Evolutionary conservation across 129 eudicot species (phyloP).

Genomic region (Silybum marianum): DNA sequence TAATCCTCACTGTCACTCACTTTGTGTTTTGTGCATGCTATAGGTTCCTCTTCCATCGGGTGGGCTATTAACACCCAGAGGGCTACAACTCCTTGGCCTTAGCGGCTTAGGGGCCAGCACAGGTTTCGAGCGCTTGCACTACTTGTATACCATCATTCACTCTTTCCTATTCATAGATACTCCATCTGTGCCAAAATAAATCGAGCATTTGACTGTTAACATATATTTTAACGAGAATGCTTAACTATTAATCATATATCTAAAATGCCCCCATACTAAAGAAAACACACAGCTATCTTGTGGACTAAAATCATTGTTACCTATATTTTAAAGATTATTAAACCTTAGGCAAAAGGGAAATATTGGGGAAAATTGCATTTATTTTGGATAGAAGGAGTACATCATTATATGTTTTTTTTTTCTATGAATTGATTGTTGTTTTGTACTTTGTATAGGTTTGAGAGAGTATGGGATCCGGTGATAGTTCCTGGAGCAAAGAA

Average conservation of each 20-base stretch:
- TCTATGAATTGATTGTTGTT: slow-evolving; percentile 9
- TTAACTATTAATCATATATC: not conserved
- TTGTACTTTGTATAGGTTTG: slow-evolving; percentile 55
- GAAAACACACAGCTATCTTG: not conserved
- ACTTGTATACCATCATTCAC: slow-evolving; percentile 53
- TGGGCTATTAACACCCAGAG: slow-evolving; percentile 87
- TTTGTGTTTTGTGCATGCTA: slow-evolving; percentile 10
- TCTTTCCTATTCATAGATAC: not conserved
- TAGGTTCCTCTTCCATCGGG: slow-evolving; percentile 97
- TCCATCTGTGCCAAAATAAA: not conserved
- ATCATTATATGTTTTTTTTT: not conserved
- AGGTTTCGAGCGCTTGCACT: slow-evolving; percentile 93
- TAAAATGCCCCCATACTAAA: not conserved
- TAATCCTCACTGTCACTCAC: slow-evolving; percentile 1
- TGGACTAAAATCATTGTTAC: not conserved
- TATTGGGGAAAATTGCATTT: not conserved
- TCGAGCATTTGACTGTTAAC: not conserved
- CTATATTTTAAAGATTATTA: not conserved
- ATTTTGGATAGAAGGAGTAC: not conserved
- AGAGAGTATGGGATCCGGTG: slow-evolving; percentile 94
- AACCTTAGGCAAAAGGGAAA: not conserved
- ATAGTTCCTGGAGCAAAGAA: slow-evolving; percentile 79
- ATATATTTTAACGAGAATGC: not conserved
- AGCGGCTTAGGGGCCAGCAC: slow-evolving; percentile 79
- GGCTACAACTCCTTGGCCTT: slow-evolving; percentile 82